Evolutionary conservation across 2,329 filamentous ascomycete genomes (phyloP), one percentile per base, ranked within the genome.

Genomic region (Exophiala sideris): DNA sequence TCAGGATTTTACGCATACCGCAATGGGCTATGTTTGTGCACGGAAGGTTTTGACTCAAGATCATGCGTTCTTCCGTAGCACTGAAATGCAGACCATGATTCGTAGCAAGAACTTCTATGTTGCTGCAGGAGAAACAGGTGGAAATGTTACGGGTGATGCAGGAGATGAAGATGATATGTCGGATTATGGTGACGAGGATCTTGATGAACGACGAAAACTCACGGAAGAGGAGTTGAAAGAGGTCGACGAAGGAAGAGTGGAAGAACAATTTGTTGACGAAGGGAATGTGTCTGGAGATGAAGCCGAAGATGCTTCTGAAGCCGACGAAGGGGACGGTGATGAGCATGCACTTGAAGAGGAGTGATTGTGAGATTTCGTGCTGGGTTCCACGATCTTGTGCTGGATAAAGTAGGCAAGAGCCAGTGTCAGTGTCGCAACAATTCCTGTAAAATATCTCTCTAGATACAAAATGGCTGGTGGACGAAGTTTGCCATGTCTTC

Each of bases 161-260:
- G 42, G 29, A 10, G 52, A 50, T 20, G 29, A 47, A 18, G 52
- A 51, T 32, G n/a, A 47, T 35, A 20, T 18, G 16, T 54, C 51
- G 3, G 52, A 50, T 45, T 14, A 29, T 46, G 47, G 29, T 35
- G 40, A 51, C n/a, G 47, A 50, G 2, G 52, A 50, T 7, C n/a
- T 55, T 7, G 39, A 55, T 18, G 47, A 36, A n/a, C 45, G 45
- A 2, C 51, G 48, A 14, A 54, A 54, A 36, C 71, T 88, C 59
- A 83, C 81, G 9, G 71, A 76, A 0, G 73, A 77, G 50, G 85
- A 87, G 68, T 71, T 87, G 10, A 68, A 76, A 42, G 75, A 79
- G 48, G 82, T 88, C 57, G 68, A 67, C 48, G 63, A 64, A 10
- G 21, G 64, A 65, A 55, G 55, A 57, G 47, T 59, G 58, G 2